A percentile compares a stretch with the other conserved stretches of the same genome.
These are phyloP conservation scores for Climacium dendroides DNA, from an alignment of 225 moss, liverwort and hornwort species.

Conservation along the genomic window DNA sequence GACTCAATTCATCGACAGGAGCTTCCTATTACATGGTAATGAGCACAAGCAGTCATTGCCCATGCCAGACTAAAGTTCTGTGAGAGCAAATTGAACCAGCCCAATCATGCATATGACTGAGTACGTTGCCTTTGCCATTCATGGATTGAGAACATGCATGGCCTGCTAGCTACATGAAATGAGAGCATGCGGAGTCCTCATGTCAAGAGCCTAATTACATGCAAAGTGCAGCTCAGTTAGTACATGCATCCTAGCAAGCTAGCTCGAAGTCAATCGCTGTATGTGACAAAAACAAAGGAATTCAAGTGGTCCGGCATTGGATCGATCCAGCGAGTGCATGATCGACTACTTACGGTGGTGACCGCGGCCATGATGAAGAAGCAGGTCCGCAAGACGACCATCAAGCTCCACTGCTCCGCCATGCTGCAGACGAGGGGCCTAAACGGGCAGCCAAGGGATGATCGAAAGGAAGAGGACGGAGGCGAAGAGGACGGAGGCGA, in stretches of 20 bases:
- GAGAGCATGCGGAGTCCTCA: too few relatives aligned
- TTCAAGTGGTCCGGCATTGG: neutral
- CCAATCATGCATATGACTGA: too few relatives aligned
- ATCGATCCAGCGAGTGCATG: neutral
- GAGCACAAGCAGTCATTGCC: too few relatives aligned
- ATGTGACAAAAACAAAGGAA: too few relatives aligned
- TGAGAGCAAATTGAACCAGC: too few relatives aligned
- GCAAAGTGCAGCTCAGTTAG: neutral
- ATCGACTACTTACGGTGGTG: neutral
- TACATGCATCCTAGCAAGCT: neutral
- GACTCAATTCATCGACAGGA: neutral
- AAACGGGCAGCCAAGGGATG: neutral
- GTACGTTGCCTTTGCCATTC: neutral
- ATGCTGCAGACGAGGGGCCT: neutral
- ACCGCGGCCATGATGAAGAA: neutral
- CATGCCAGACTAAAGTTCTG: too few relatives aligned
- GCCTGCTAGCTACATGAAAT: too few relatives aligned
- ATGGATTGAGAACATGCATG: too few relatives aligned
- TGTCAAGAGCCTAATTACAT: too few relatives aligned
- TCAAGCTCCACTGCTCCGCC: neutral
- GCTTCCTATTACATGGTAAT: neutral
- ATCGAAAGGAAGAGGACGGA: neutral
- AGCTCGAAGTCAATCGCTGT: neutral
- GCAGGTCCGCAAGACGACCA: neutral
- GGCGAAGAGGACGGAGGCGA: too few relatives aligned